Percentiles rank a stretch among this genome's conserved stretches.
Evolutionary conservation across 352 stramenopile species (phyloP).

Genomic region (Phytophthora cajani): DNA sequence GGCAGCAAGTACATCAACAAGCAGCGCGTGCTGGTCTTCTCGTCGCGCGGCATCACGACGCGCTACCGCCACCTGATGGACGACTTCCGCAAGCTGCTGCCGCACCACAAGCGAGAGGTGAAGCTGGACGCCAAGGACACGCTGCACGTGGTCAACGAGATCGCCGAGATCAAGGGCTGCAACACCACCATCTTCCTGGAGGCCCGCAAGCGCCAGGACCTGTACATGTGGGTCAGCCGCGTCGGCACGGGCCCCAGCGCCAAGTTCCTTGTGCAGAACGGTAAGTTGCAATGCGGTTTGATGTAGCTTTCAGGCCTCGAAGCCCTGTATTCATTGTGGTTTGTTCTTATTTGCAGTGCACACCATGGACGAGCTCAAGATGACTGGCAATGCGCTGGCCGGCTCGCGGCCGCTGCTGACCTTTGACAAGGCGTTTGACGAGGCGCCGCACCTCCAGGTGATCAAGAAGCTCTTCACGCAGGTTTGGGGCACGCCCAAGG

Average conservation of each 20-base stretch:
- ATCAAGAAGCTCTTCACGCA: constrained; percentile 98
- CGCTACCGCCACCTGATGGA: constrained; percentile 98
- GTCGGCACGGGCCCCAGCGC: constrained; percentile 95
- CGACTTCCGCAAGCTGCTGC: constrained; percentile 97
- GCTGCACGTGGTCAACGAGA: constrained; percentile 97
- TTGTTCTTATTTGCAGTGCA: constrained; percentile 85
- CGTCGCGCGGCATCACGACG: constrained; percentile 92
- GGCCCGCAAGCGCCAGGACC: constrained; percentile 97
- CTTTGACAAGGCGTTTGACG: constrained; percentile 96
- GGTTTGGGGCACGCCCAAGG: constrained; percentile 95
- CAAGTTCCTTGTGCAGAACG: constrained; percentile 99
- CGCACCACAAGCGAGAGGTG: constrained; percentile 99
- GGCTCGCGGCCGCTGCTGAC: constrained; percentile 97
- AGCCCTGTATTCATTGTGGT: background rate
- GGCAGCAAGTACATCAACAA: constrained; percentile 89
- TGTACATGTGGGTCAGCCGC: constrained; percentile 98
- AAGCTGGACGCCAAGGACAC: constrained; percentile 97
- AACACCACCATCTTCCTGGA: constrained; percentile 98
- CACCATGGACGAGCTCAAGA: constrained; percentile 99
- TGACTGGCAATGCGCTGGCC: constrained; percentile 98
- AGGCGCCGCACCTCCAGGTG: constrained; percentile 92
- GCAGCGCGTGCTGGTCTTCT: constrained; percentile 94
- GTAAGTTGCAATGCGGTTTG: constrained; percentile 28
- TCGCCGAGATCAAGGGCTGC: constrained; percentile 98
- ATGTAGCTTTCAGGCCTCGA: background rate